Evolutionary conservation across 805 yeast genomes (phyloP).

Genomic region (Maudiozyma turicensis): DNA sequence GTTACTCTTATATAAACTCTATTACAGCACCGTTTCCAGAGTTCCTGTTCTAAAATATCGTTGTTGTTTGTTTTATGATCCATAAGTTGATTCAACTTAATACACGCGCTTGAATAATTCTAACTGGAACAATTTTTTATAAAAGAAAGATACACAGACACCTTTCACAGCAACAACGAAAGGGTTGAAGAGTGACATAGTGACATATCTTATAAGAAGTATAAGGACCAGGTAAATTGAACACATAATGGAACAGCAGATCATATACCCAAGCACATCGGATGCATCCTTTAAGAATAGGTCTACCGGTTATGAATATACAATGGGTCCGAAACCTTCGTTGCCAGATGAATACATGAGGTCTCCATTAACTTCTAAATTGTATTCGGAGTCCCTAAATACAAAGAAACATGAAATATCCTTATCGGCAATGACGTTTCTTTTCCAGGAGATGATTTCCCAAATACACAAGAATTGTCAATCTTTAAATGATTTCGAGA

Average conservation of each 20-base stretch:
- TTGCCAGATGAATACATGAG: conserved; percentile 15
- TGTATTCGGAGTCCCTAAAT: conserved; percentile 21
- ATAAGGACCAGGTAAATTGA: background rate
- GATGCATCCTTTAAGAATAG: conserved; percentile 5
- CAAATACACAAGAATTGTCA: conserved; percentile 50
- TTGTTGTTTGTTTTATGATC: too few relatives aligned
- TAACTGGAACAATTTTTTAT: too few relatives aligned
- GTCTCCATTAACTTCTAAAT: conserved; percentile 2
- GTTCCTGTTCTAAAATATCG: too few relatives aligned
- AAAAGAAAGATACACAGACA: too few relatives aligned
- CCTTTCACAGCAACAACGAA: background rate
- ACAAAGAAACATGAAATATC: conserved; percentile 42
- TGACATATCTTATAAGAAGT: background rate
- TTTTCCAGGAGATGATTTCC: conserved; percentile 64
- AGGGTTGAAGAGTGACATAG: background rate
- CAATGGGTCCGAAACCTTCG: conserved; percentile 24
- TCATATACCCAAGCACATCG: conserved; percentile 21
- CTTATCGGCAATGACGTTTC: conserved; percentile 54
- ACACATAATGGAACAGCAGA: conserved; percentile 16
- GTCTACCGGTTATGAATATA: conserved; percentile 22
- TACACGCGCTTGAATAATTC: too few relatives aligned
- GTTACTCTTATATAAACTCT: too few relatives aligned
- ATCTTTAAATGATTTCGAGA: conserved; percentile 56
- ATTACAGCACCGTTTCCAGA: too few relatives aligned
- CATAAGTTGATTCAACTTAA: too few relatives aligned